These are phyloP conservation scores for Phialophora chinensis DNA, from an alignment of 2,329 filamentous ascomycete genomes.

Conservation along the genomic window DNA sequence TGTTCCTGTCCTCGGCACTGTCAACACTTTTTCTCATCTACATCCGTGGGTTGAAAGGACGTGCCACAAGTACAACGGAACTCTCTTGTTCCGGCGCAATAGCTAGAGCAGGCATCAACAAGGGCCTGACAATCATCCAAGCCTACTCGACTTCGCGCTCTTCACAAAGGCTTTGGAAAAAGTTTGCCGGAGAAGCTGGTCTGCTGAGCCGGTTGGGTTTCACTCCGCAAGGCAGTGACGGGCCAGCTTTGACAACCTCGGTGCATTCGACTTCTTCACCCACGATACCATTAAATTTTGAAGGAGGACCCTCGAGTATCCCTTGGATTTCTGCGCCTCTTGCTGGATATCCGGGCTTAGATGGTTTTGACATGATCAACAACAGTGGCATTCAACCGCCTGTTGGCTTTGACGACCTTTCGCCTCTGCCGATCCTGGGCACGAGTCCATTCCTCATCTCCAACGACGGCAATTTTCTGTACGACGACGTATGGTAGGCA, in stretches of 20 bases:
- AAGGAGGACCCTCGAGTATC: neutral
- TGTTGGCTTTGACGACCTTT: neutral
- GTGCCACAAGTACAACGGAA: neutral
- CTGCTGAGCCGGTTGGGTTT: conserved; percentile 2
- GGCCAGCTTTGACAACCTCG: neutral
- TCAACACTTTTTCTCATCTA: conserved; percentile 24
- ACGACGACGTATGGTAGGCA: neutral
- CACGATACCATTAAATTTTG: neutral
- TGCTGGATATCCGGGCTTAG: neutral
- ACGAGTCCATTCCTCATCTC: neutral
- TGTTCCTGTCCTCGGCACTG: conserved; percentile 25
- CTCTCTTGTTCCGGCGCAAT: neutral
- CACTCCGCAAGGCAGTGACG: neutral
- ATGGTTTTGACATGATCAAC: neutral
- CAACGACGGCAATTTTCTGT: neutral
- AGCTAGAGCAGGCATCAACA: conserved; percentile 8
- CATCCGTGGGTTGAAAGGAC: conserved; percentile 11
- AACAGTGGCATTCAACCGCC: neutral
- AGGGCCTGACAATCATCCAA: conserved; percentile 8
- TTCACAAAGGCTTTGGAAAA: conserved; percentile 19
- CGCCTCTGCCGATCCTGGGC: neutral
- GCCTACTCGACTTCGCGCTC: conserved; percentile 13
- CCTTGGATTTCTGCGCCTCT: neutral
- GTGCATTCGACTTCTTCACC: neutral
- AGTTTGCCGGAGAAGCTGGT: neutral